Base-by-base conservation (phyloP, 257 asterid species). In the Ehretia macrophylla region DNA sequence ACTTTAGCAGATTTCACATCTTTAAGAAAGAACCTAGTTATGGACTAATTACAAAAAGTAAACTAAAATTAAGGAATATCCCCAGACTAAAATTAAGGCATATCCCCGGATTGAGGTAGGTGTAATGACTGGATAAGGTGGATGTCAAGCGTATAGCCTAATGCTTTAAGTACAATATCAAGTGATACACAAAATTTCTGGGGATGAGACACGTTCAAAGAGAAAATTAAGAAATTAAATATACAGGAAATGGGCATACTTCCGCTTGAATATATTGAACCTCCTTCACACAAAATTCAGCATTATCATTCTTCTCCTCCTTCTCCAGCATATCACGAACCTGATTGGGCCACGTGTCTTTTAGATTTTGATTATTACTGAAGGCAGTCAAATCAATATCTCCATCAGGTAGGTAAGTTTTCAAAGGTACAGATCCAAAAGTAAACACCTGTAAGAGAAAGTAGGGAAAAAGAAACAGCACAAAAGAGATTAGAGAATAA, bases 191-290 rank as follows among this genome's bases (percentile, higher is more conserved):
- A 54, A 1, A 11, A 20, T 47, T 17, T 44, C 20, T 23, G n/a
- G 22, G 17, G 27, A 32, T 17, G 17, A 39, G 61, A 62, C 27
- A n/a, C 4, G n/a, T 38, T 5, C 20, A 35, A 18, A 49, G 21
- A n/a, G 8, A 8, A 57, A 64, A 9, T 38, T 11, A 19, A 40
- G 18, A 42, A 56, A 47, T 35, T 40, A 21, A 12, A n/a, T 16
- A 42, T 14, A 27, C 19, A 12, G 16, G 48, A 53, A 56, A 64
- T 59, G 39, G 62, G 60, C 75, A 59, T 83, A 93, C 99, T 69
- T 93, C 97, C 54, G 99, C 99, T 79, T 88, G 99, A 63, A 89
- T 93, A 65, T 93, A 93, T 72, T 93, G 99, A 71, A 93, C 96
- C 78, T 93, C 99, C 89, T 93, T 89, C 73, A 93, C 99, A 67